Evolutionary conservation across 345 rosid genomes (phyloP).

Genomic region (Bruguiera gymnorhiza): DNA sequence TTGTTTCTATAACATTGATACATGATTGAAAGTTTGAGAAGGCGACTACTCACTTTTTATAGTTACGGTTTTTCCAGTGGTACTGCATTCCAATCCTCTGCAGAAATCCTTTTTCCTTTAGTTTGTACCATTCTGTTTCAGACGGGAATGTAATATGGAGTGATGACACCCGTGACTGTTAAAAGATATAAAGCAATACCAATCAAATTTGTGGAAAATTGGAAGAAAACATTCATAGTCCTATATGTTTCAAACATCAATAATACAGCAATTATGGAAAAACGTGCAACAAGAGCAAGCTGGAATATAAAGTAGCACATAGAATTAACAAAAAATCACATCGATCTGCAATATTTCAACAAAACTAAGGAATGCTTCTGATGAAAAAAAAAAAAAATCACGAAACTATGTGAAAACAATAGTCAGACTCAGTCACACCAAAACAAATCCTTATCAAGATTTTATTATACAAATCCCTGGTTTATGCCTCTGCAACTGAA

Average conservation of each 20-base stretch:
- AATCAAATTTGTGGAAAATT: neutral
- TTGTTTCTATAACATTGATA: too few species aligned
- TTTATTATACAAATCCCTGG: neutral
- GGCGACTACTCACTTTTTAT: conserved; percentile 51
- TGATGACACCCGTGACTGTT: conserved; percentile 77
- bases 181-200: conserved; percentile 12
- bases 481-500: neutral
- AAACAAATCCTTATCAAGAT: neutral
- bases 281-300: too few species aligned
- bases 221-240: too few species aligned
- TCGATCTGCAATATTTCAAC: too few species aligned
- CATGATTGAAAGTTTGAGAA: neutral
- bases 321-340: too few species aligned
- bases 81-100: conserved; percentile 95
- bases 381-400: neutral
- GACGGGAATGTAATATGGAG: conserved; percentile 81
- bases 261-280: too few species aligned
- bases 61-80: conserved; percentile 86
- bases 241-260: too few species aligned
- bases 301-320: too few species aligned
- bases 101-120: conserved; percentile 66
- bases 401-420: neutral
- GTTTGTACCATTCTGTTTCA: conserved; percentile 68
- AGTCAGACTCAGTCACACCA: neutral
- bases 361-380: neutral